Evolutionary conservation across 2,329 filamentous ascomycete genomes (phyloP), one percentile per base, ranked within the genome.

Genomic region (Plenodomus tracheiphilus): DNA sequence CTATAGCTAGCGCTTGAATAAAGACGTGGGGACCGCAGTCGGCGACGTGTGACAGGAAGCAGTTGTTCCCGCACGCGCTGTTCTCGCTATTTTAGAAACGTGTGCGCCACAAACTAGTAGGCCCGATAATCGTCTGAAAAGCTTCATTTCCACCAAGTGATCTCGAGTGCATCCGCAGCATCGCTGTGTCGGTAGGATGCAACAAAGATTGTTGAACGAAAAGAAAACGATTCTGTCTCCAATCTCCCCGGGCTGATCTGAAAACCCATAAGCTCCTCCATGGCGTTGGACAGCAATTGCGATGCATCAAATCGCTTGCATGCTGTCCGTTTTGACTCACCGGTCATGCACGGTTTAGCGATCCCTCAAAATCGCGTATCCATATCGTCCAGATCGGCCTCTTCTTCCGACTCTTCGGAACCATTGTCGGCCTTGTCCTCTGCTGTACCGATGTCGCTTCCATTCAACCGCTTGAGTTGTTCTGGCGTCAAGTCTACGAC

Each of bases 401-500:
- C 69, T 25, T 75, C 74, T 42, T 73, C 68, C 21, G 72, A 70
- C 18, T 73, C 68, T 47, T 68, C 65, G 34, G 59, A 56, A 39
- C 66, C 56, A 18, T 56, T 54, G 39, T 61, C 59, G 22, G 58
- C 61, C 25, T 50, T 52, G 40, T 42, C 37, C 35, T 49, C 41
- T 21, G 59, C 21, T 43, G 58, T 57, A 34, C 58, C 61, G 43
- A 52, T 52, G 37, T 63, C 59, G 49, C 50, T 47, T 17, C 66
- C 59, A 6, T 67, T 66, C 45, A 79, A 47, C 46, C 70, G 54
- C 45, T 66, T 66, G 47, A 72, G 61, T 51, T 79, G 76, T 39
- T 72, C 72, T 3, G 74, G 64, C 15, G 75, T 77, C 51, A 80
- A 54, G 34, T 86, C 81, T 17, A 87, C 83, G 25, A 87, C 69